A percentile compares a stretch with the other conserved stretches of the same genome.
Evolutionary conservation across 2,329 filamentous ascomycete species (phyloP).

Genomic region (Trematosphaeria pertusa): DNA sequence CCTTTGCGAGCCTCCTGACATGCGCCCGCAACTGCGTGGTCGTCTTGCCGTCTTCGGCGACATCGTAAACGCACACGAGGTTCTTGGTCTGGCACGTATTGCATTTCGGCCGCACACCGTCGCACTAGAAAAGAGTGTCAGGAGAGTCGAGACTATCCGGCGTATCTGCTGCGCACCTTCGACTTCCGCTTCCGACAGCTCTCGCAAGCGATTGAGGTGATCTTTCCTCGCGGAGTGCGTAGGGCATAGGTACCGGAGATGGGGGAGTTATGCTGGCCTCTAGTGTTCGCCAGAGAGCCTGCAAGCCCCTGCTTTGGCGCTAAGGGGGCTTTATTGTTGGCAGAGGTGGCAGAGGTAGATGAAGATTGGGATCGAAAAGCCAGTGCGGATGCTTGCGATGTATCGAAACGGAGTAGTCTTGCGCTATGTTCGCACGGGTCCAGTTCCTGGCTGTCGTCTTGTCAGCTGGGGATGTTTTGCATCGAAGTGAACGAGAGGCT

Average conservation of each 20-base stretch:
- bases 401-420: conserved; percentile 39
- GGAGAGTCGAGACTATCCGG: neutral
- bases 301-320: conserved; percentile 46
- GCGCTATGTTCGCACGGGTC: conserved; percentile 36
- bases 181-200: conserved; percentile 49
- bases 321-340: conserved; percentile 44
- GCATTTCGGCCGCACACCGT: conserved; percentile 47
- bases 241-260: conserved; percentile 46
- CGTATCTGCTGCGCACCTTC: conserved; percentile 34
- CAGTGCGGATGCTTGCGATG: conserved; percentile 31
- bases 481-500: too few relatives aligned
- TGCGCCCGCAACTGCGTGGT: conserved; percentile 48
- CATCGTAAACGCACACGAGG: conserved; percentile 46
- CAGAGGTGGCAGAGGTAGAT: conserved; percentile 28
- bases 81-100: conserved; percentile 49
- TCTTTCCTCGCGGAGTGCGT: conserved; percentile 47
- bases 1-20: conserved; percentile 45
- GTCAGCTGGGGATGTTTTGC: conserved; percentile 36
- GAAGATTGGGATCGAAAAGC: conserved; percentile 38
- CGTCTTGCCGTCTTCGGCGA: conserved; percentile 48
- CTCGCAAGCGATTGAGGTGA: conserved; percentile 49
- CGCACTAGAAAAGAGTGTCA: conserved; percentile 37
- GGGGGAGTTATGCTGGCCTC: conserved; percentile 43
- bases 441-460: conserved; percentile 34
- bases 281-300: conserved; percentile 37